Base-by-base conservation (phyloP, 1,284 basidiomycete species). In the Melampsora americana region DNA sequence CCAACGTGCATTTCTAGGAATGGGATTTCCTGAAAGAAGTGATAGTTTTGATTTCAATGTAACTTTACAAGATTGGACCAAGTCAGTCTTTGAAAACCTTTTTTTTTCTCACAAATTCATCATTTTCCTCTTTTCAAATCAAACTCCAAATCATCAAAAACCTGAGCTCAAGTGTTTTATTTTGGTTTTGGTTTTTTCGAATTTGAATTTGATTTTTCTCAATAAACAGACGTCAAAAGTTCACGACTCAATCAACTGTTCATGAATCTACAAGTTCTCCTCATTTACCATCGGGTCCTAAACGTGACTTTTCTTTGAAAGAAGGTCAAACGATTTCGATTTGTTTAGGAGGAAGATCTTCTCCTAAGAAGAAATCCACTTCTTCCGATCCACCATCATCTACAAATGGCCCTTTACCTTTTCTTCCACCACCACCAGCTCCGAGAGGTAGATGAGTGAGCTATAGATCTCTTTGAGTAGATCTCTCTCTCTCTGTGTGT, bases 1-100 rank as follows among this genome's bases (percentile, higher is more conserved):
- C 16, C 89, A 87, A 83, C 90, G 92, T 81, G 93, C 93, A 0
- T 95, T 93, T 81, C 92, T 97, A 77, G 94, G 94, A 3, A 90
- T 96, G 87, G 93, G 95, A 9, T 97, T 96, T 82, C 87, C 88
- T 23, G 94, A 97, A 82, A 87, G 94, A 32, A 87, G 91, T 39
- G 94, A 96, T 80, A 91, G 91, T 79, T 96, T 96, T 83, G 93
- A 95, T 84, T 95, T 95, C 84, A 93, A 93, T 81, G 93, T 97
- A 69, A 93, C 95, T 0, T 86, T 99, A 35, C 96, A 99, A 84
- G 93, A 97, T 81, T 93, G 93, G 84, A 90, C 91, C 32, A 97
- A 97, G 91, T 93, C 84, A 78, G 83, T 82, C 53, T 78, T 79
- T 20, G 44, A 23, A 32, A 23, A 23, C 42, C 30, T 12, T 16